Evolutionary conservation across 1,139 yeast genomes (phyloP), one percentile per base, ranked within the genome.

Genomic region (Debaryomyces nepalensis): DNA sequence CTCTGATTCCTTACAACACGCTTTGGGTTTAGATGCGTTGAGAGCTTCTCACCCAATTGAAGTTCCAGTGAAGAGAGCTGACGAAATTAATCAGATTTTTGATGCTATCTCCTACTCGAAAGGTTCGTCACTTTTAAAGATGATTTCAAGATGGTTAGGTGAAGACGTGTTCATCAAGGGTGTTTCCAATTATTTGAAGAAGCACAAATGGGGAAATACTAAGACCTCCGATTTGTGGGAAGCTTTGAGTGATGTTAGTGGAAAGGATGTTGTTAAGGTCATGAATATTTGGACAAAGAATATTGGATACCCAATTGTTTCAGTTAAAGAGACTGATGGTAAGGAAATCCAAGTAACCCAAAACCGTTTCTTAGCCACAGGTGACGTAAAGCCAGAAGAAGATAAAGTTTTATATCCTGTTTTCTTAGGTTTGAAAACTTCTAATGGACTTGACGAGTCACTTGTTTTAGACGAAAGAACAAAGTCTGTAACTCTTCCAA

Each of bases 251-350:
- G 86, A 81, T 42, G 93, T 81, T 31, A 79, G 90, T 37, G 95
- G 95, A 37, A 77, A 85, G 61, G 89, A 88, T 53, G 89, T 89
- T 43, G 79, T 76, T 47, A 66, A 71, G 45, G 84, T 85, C 44
- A 88, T 89, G 96, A 81, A 83, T 54, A 73, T 81, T 45, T 89
- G 97, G 97, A 87, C 95, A 45, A 82, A 83, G 54, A 81, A 84
- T 57, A 80, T 87, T 48, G 97, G 97, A 8, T 89, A 76, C 72
- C 97, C 97, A 16, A 79, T 88, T 11, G 68, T 89, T 37, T 72
- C 81, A 26, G 93, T 87, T 26, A 61, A 67, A 36, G 78, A 48
- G 49, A 64, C 62, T 20, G 62, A 64, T 14, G 58, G 57, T 26
- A 64, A 68, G 44, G 64, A 73, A 41, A 64, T 87, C 49, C 73